Evolutionary conservation across 2,329 filamentous ascomycete species (phyloP).

Genomic region (Colletotrichum camelliae): DNA sequence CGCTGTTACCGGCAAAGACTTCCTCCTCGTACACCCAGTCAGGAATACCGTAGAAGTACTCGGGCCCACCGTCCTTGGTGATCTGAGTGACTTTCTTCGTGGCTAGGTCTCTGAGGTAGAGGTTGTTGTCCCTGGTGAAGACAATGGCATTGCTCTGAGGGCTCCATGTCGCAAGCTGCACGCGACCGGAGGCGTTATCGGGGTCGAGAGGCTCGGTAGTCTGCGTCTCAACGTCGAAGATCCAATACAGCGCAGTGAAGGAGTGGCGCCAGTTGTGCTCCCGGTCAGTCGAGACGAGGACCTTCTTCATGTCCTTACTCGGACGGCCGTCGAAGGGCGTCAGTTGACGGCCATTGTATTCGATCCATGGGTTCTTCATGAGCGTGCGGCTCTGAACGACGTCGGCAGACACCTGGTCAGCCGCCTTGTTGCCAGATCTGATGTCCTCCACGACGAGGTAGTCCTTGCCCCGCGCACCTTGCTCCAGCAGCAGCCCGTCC

Average conservation of each 20-base stretch:
- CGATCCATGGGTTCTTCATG: slow-evolving; percentile 73
- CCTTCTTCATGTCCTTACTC: slow-evolving; percentile 83
- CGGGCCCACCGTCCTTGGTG: slow-evolving; percentile 83
- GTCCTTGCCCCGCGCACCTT: slow-evolving; percentile 66
- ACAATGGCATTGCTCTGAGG: slow-evolving; percentile 85
- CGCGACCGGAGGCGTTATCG: slow-evolving; percentile 62
- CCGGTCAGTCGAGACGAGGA: slow-evolving; percentile 77
- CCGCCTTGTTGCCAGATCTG: slow-evolving; percentile 41
- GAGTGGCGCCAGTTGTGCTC: slow-evolving; percentile 90
- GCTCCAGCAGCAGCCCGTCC: slow-evolving; percentile 86
- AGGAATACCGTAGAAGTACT: slow-evolving; percentile 94
- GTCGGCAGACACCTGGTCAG: slow-evolving; percentile 30
- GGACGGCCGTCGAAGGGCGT: slow-evolving; percentile 71
- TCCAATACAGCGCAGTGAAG: slow-evolving; percentile 84
- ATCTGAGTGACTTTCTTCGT: slow-evolving; percentile 69
- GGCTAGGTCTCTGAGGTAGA: slow-evolving; percentile 74
- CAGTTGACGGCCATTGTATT: slow-evolving; percentile 60
- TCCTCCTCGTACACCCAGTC: slow-evolving; percentile 94
- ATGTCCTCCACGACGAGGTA: slow-evolving; percentile 91
- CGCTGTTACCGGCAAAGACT: slow-evolving; percentile 75
- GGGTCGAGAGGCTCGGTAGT: slow-evolving; percentile 79
- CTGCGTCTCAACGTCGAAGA: slow-evolving; percentile 88
- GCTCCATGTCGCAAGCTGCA: slow-evolving; percentile 91
- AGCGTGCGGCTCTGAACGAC: slow-evolving; percentile 67
- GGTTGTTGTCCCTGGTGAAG: slow-evolving; percentile 91